phyloP scores from a whole-genome alignment of 306 rosid genomes.

The Notholithocarpus densiflorus region DNA sequence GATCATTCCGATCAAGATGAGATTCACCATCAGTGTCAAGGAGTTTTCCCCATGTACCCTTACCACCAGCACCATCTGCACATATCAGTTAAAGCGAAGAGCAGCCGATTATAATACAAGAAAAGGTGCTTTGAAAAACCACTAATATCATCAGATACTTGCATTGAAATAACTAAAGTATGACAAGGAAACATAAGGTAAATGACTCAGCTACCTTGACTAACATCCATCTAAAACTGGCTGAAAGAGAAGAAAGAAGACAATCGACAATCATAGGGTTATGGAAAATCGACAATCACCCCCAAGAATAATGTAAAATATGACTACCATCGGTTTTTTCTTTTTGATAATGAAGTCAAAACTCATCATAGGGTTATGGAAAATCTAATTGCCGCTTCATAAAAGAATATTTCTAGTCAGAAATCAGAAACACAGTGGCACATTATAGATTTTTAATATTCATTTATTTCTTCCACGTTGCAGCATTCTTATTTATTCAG shows the following conservation, averaged over 20 bases:
- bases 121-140: not conserved
- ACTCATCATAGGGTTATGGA: not conserved
- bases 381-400: not conserved
- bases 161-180: too few relatives aligned
- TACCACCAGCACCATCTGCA: slow-evolving; percentile 65
- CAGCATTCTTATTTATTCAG: not conserved
- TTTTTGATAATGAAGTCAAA: not conserved
- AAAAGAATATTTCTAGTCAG: not conserved
- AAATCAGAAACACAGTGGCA: not conserved
- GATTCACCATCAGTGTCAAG: slow-evolving; percentile 54
- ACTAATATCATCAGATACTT: not conserved
- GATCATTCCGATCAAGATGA: slow-evolving; percentile 55
- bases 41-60: slow-evolving; percentile 67
- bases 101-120: not conserved
- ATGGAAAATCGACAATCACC: not conserved
- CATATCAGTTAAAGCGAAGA: not conserved
- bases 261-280: not conserved
- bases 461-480: not conserved
- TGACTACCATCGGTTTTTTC: not conserved
- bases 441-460: too few relatives aligned
- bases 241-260: not conserved
- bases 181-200: not conserved
- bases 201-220: not conserved
- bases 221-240: not conserved
- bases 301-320: not conserved